These are phyloP conservation scores for Trichoderma orchidacearum DNA, from an alignment of 495 filamentous ascomycete species.

Conservation along the genomic window DNA sequence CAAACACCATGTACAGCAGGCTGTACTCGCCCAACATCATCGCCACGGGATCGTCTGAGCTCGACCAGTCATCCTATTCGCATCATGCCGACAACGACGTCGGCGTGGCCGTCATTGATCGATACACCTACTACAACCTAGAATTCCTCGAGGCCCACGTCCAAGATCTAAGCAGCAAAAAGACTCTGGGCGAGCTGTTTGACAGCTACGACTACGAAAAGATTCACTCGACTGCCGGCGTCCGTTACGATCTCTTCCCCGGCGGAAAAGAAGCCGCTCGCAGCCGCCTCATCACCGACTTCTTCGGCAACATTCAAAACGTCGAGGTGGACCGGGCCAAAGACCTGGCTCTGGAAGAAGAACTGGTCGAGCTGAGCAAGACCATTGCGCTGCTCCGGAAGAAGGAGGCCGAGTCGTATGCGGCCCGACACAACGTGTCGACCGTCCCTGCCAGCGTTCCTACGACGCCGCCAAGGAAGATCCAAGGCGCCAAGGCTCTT, in stretches of 20 bases:
- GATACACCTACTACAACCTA: conserved; percentile 97
- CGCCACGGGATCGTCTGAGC: conserved; percentile 83
- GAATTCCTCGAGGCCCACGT: conserved; percentile 92
- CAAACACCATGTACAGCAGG: conserved; percentile 97
- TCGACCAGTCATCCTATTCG: conserved; percentile 88
- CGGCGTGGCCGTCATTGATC: conserved; percentile 93
- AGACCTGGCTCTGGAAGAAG: conserved; percentile 53
- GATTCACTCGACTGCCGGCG: conserved; percentile 85
- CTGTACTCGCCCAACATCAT: conserved; percentile 96
- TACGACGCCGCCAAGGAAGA: conserved; percentile 18
- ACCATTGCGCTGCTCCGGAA: conserved; percentile 47
- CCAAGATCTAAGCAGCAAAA: conserved; percentile 64
- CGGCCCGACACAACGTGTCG: conserved; percentile 17
- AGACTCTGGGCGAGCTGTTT: conserved; percentile 84
- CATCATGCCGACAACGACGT: conserved; percentile 96
- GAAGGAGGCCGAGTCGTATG: conserved; percentile 30
- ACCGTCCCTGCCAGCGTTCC: conserved; percentile 21
- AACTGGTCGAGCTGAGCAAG: conserved; percentile 48
- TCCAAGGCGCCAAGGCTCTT: conserved; percentile 44
- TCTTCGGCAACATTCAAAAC: conserved; percentile 96
- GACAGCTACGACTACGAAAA: conserved; percentile 90
- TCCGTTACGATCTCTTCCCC: conserved; percentile 83
- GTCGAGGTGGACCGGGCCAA: conserved; percentile 65
- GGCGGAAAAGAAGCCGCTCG: conserved; percentile 63
- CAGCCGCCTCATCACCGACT: conserved; percentile 74